phyloP scores from a whole-genome alignment of 805 yeast species.

The Torulaspora microellipsoides region DNA sequence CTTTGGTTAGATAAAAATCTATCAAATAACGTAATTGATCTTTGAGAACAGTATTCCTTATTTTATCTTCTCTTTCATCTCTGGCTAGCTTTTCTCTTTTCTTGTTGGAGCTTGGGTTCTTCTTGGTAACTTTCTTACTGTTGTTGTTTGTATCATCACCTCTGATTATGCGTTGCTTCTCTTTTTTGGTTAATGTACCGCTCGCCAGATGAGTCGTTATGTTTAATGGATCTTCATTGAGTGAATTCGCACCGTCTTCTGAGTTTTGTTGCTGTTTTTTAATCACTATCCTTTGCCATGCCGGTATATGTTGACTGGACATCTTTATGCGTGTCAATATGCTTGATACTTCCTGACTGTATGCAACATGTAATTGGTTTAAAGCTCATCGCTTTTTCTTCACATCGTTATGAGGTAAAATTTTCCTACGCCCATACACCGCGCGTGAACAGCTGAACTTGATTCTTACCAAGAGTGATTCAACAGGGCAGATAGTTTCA shows the following conservation, averaged over 20 bases:
- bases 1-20: conserved; percentile 30
- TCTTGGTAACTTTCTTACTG: conserved; percentile 15
- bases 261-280: conserved; percentile 14
- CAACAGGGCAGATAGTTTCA: no score
- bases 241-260: conserved; percentile 2
- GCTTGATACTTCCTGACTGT: not conserved
- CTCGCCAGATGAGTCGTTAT: conserved; percentile 36
- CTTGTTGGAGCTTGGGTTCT: conserved; percentile 9
- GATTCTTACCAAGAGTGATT: no score
- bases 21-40: conserved; percentile 35
- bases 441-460: no score
- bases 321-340: not conserved
- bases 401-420: no score
- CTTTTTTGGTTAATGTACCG: conserved; percentile 29
- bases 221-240: conserved; percentile 32
- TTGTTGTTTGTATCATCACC: conserved; percentile 19
- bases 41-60: conserved; percentile 22
- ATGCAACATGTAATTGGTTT: not conserved
- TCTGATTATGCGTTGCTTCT: conserved; percentile 30
- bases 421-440: no score
- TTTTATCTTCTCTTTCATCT: conserved; percentile 23
- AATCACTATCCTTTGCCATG: conserved; percentile 34
- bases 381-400: not conserved
- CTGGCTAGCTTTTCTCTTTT: conserved; percentile 29
- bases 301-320: conserved; percentile 28